Percentiles rank a stretch among this genome's conserved stretches.
These are phyloP conservation scores for Daldinia concentrica DNA, from an alignment of 495 filamentous ascomycete species.

Conservation along the genomic window DNA sequence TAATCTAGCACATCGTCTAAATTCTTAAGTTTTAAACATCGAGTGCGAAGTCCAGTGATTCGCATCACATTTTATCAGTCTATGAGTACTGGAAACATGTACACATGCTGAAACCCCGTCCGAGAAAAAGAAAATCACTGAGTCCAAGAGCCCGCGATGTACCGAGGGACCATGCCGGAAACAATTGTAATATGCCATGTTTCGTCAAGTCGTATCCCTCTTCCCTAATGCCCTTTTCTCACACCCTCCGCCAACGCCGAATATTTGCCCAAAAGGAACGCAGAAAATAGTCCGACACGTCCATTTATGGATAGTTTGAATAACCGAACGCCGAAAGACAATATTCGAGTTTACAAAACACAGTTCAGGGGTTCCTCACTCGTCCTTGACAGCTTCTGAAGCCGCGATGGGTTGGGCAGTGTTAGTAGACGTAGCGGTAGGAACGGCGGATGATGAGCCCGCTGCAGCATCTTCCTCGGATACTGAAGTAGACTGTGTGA, in stretches of 20 bases:
- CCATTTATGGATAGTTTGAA: conserved; percentile 3
- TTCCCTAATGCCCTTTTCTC: not conserved
- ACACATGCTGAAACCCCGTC: conserved; percentile 8
- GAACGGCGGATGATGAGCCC: conserved; percentile 14
- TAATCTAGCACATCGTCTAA: not conserved
- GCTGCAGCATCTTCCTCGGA: conserved; percentile 40
- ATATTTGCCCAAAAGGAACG: conserved; percentile 2
- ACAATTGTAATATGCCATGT: conserved; percentile 11
- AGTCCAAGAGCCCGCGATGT: conserved; percentile 7
- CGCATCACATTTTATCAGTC: conserved; percentile 35
- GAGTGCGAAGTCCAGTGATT: conserved; percentile 21
- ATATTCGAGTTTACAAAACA: conserved; percentile 8
- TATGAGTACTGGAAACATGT: conserved; percentile 13
- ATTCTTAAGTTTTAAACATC: not conserved
- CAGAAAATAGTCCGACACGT: not conserved
- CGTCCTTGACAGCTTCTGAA: conserved; percentile 32
- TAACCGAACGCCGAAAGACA: conserved; percentile 20
- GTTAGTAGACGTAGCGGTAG: conserved; percentile 11
- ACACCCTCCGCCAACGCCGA: conserved; percentile 26
- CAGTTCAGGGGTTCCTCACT: conserved; percentile 9
- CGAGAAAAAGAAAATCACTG: not conserved
- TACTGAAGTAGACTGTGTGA: conserved; percentile 48
- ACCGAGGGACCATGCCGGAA: conserved; percentile 13
- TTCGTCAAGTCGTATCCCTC: conserved; percentile 16
- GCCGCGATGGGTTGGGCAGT: conserved; percentile 11